phyloP scores from a whole-genome alignment of 306 rosid species.

The Urtica urens region DNA sequence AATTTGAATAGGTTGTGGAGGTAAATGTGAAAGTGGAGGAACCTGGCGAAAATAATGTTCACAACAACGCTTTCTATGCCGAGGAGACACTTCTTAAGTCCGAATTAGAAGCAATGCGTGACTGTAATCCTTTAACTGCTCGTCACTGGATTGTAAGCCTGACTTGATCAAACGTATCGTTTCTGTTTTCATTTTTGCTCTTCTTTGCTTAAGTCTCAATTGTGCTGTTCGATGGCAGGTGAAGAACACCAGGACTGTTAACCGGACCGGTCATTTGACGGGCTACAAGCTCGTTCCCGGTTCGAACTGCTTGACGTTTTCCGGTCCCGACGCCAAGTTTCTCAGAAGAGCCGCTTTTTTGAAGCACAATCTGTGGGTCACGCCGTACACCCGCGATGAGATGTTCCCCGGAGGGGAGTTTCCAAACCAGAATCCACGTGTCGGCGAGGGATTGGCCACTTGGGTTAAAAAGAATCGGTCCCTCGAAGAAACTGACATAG shows the following conservation, averaged over 20 bases:
- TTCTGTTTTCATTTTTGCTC: neutral
- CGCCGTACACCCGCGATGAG: constrained; percentile 45
- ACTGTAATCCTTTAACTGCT: constrained; percentile 64
- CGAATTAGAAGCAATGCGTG: constrained; percentile 71
- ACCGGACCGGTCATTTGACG: constrained; percentile 70
- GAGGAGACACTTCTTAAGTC: constrained; percentile 64
- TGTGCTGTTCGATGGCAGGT: constrained; percentile 32
- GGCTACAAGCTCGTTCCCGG: constrained; percentile 84
- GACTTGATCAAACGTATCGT: neutral
- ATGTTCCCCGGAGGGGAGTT: constrained; percentile 85
- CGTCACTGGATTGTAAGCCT: constrained; percentile 84
- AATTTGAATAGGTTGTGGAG: constrained; percentile 59
- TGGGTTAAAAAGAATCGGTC: constrained; percentile 67
- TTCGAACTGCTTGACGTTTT: constrained; percentile 62
- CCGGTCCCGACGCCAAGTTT: constrained; percentile 74
- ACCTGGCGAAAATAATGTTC: constrained; percentile 68
- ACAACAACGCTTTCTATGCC: constrained; percentile 67
- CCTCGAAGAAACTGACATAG: constrained; percentile 60
- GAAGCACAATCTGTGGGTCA: constrained; percentile 86
- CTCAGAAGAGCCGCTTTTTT: constrained; percentile 77
- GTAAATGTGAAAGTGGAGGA: constrained; percentile 66
- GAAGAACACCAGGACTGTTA: constrained; percentile 57
- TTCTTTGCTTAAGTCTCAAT: constrained; percentile 2
- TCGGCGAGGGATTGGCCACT: constrained; percentile 64
- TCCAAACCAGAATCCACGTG: constrained; percentile 82